Conservation (phyloP, 352 stramenopile species). For the Aphanomyces cochlioides region DNA sequence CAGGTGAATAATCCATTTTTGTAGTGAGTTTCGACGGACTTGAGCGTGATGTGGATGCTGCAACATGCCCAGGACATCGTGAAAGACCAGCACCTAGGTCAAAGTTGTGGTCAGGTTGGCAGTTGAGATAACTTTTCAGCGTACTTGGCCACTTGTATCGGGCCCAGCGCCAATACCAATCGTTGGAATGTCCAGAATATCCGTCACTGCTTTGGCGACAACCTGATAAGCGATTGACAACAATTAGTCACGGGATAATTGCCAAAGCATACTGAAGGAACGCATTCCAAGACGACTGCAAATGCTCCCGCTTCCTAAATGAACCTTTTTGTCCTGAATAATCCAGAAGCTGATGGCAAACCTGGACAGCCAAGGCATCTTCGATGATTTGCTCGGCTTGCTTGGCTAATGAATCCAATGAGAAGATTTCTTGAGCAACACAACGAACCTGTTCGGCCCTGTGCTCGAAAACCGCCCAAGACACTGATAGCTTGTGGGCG, state of each 20-base stretch:
- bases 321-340: no score
- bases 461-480: conserved; percentile 94
- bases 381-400: conserved; percentile 92
- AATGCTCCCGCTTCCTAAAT: conserved; percentile 92
- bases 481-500: conserved; percentile 95
- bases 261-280: conserved; percentile 41
- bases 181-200: conserved; percentile 95
- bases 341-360: not conserved
- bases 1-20: not conserved
- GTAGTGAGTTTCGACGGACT: conserved; percentile 37
- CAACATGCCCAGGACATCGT: conserved; percentile 98
- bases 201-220: conserved; percentile 92
- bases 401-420: conserved; percentile 37
- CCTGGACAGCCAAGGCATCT: conserved; percentile 92
- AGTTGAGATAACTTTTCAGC: conserved; percentile 15
- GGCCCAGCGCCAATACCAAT: conserved; percentile 97
- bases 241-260: not conserved
- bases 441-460: conserved; percentile 89
- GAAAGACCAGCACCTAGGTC: conserved; percentile 93
- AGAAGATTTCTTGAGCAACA: no score
- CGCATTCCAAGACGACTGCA: conserved; percentile 86
- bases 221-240: conserved; percentile 31
- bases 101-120: not conserved
- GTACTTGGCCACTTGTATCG: conserved; percentile 89
- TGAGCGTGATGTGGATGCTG: conserved; percentile 96